Base-by-base conservation (phyloP, 345 rosid species). In the Theobroma cacao region DNA sequence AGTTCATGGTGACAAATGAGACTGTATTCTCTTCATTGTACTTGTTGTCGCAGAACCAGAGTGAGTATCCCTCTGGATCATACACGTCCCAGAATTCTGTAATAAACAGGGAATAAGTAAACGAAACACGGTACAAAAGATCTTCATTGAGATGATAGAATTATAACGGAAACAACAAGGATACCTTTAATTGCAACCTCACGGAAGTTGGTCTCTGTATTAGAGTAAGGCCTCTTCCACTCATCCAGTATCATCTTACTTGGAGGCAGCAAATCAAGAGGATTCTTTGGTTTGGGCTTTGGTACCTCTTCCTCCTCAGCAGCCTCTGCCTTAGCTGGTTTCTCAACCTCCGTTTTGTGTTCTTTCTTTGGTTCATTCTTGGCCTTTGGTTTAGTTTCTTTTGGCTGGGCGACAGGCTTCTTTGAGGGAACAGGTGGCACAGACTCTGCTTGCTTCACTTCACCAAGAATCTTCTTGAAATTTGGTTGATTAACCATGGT, bases 71-170 rank as follows among this genome's bases (percentile, higher is more conserved):
- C 87, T 95, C 98, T 0, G 98, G 93, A 84, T 95, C 99, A 73
- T 91, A 95, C 99, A 95, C 93, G 84, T 93, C 98, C 99, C 99
- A 95, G 88, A 95, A 95, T 55, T 98, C 99, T 95, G 85, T 87
- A 84, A 71, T 30, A 26, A 5, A 66, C 14, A 66, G 8, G 8
- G 14, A 34, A 41, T 52, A 7, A 66, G 5, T 22, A 40, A 10
- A 34, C 0, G 24, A 75, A 47, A 22, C 63, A 13, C 41, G 47
- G 0, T 14, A 20, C 4, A 34, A 68, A 7, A 22, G n/a, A 69
- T 41, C 28, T 11, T 31, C 41, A 30, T 0, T 53, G 2, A 20
- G 59, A 20, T 4, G 2, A 72, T 43, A 17, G 18, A 8, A 72
- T 5, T 3, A 33, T 12, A 10, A 5, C 18, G 24, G 13, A 72